Conservation (phyloP, 2,329 filamentous ascomycete genomes). For the Huntiella abstrusa region DNA sequence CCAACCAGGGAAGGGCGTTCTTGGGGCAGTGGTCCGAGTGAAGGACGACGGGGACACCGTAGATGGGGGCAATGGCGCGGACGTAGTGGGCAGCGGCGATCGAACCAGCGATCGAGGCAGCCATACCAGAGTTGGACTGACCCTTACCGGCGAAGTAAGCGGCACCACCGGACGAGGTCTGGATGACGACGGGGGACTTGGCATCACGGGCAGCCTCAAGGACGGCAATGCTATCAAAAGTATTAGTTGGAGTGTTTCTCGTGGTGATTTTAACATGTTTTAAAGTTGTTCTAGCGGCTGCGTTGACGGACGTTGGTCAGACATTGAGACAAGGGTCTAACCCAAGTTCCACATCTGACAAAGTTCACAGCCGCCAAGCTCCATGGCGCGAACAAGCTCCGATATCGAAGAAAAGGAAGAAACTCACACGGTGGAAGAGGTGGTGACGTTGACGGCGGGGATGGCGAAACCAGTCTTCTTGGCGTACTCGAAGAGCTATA, state of each 20-base stretch:
- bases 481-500: conserved; percentile 66
- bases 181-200: conserved; percentile 82
- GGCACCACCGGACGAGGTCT: conserved; percentile 82
- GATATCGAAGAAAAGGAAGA: conserved; percentile 1
- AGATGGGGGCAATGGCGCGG: conserved; percentile 66
- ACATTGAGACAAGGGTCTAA: no score
- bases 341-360: no score
- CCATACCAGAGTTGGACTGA: conserved; percentile 62
- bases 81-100: conserved; percentile 88
- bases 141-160: conserved; percentile 88
- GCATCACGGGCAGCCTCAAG: conserved; percentile 89
- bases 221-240: conserved; percentile 38
- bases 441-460: conserved; percentile 85
- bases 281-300: neutral
- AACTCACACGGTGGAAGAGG: conserved; percentile 43
- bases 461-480: conserved; percentile 78
- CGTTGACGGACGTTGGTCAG: neutral
- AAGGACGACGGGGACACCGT: conserved; percentile 79
- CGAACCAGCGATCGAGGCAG: conserved; percentile 72
- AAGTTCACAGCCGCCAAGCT: no score
- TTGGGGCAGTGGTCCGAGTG: conserved; percentile 99
- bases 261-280: conserved; percentile 19
- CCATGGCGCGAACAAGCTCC: neutral
- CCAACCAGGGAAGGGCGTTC: conserved; percentile 96
- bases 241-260: neutral